Evolutionary conservation across 352 stramenopile genomes (phyloP), one percentile per base, ranked within the genome.

Genomic region (Sclerospora graminicola): DNA sequence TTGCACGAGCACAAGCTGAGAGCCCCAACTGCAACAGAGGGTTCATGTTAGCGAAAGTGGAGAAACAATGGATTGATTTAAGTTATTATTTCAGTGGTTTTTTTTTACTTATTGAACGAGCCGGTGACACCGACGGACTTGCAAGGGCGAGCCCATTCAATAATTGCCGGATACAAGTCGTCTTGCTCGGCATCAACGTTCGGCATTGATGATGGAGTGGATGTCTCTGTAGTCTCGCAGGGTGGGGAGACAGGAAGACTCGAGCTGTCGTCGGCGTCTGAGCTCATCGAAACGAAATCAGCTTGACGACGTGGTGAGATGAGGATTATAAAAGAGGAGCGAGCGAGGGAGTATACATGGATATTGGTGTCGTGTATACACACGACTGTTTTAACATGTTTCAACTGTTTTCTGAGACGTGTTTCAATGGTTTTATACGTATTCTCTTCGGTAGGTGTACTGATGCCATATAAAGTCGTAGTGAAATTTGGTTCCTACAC

Each of bases 81-180:
- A 13, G 2, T 21, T 5, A 38, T n/a, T 19, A 35, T 35, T 18
- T 18, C 2, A 40, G 7, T 9, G 14, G 4, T 4, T 2, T 4
- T 8, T 6, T 48, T 66, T 37, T 46, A 90, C 78, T 82, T 86
- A 60, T 88, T 90, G 48, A 90, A 90, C 21, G 68, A 81, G 32
- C 79, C 79, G 0, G 79, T 84, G 58, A 90, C 76, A 21, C 63
- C 68, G 19, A 90, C 66, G 7, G 68, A 66, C 33, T 60, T 45
- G 36, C 67, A 80, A 1, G 54, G 54, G 32, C 76, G 69, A 26
- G 57, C 50, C 72, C 72, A 87, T 46, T 83, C 69, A 27, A 87
- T 64, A 27, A 73, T 46, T 34, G 62, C 75, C 18, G 75, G 75
- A 59, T 67, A 84, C 41, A 73, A 30, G 36, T 74, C 41, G 11